These are phyloP conservation scores for Mycena kentingensis DNA, from an alignment of 768 basidiomycete genomes.

Conservation along the genomic window DNA sequence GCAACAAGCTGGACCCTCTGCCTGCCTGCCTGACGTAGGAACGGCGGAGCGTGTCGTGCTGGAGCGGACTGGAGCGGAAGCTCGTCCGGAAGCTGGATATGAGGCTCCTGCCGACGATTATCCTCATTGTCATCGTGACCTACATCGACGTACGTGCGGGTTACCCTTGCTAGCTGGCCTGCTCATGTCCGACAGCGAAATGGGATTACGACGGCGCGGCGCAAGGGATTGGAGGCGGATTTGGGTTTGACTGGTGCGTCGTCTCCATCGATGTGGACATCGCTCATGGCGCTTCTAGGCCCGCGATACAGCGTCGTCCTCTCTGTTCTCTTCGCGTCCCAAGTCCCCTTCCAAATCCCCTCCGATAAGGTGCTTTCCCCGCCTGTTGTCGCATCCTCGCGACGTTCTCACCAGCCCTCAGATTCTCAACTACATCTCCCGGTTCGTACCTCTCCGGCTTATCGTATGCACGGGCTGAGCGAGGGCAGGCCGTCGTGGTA, in stretches of 20 bases:
- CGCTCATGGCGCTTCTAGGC: no score
- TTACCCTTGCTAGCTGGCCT: background rate
- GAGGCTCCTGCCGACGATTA: conserved; percentile 44
- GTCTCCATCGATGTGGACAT: no score
- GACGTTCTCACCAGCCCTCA: conserved; percentile 22
- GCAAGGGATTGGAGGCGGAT: conserved; percentile 4
- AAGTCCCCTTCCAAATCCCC: conserved; percentile 63
- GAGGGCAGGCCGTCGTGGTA: conserved; percentile 55
- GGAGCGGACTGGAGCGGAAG: no score
- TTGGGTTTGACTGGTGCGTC: conserved; percentile 1
- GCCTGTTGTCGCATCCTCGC: background rate
- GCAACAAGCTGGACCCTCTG: no score
- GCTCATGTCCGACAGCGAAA: background rate
- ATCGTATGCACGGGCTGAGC: background rate
- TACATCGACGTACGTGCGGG: conserved; percentile 43
- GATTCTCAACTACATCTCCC: conserved; percentile 55
- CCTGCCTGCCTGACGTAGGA: background rate
- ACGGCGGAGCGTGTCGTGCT: conserved; percentile 13
- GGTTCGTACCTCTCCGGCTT: conserved; percentile 34
- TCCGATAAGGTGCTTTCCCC: conserved; percentile 59
- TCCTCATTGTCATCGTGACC: conserved; percentile 49
- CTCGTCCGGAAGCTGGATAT: conserved; percentile 45
- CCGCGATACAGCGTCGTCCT: conserved; percentile 53
- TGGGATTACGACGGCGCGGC: conserved; percentile 1
- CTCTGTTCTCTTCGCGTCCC: conserved; percentile 55